These are phyloP conservation scores for Yamadazyma diospyri DNA, from an alignment of 1,139 yeast genomes.

Conservation along the genomic window DNA sequence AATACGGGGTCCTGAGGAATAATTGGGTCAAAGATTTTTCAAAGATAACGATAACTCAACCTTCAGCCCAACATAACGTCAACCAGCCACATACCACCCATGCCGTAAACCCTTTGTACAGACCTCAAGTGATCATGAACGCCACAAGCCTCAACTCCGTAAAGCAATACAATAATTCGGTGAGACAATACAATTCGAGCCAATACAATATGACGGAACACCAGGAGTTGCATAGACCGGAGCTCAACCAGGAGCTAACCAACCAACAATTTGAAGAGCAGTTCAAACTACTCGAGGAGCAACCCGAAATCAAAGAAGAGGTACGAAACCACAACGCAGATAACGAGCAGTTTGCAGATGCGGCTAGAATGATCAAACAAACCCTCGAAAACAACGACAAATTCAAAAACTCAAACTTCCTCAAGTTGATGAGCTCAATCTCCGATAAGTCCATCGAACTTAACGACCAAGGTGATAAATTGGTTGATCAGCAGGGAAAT, in stretches of 20 bases:
- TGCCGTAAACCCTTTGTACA: too few relatives aligned
- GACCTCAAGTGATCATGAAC: not conserved
- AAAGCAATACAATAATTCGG: too few relatives aligned
- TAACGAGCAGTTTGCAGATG: constrained; percentile 38
- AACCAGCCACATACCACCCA: not conserved
- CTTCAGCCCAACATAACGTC: not conserved
- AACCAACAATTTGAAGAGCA: constrained; percentile 30
- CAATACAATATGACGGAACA: constrained; percentile 20
- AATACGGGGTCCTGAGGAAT: too few relatives aligned
- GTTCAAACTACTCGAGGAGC: constrained; percentile 37
- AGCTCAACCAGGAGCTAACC: constrained; percentile 16
- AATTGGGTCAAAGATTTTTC: constrained; percentile 9
- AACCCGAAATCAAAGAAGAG: constrained; percentile 26
- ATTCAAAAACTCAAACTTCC: constrained; percentile 36
- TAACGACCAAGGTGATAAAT: constrained; percentile 32
- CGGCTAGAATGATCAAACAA: constrained; percentile 36
- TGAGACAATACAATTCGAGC: constrained; percentile 3
- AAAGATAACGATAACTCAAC: constrained; percentile 4
- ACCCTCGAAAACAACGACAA: constrained; percentile 35
- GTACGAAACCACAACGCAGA: constrained; percentile 40
- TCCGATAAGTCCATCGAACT: constrained; percentile 37
- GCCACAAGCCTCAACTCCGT: too few relatives aligned
- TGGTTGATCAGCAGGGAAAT: constrained; percentile 28
- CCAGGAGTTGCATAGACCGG: constrained; percentile 27
- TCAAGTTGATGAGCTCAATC: constrained; percentile 41